Evolutionary conservation across 106 monocot species (phyloP), one percentile per base, ranked within the genome.

Genomic region (Acorus calamus): DNA sequence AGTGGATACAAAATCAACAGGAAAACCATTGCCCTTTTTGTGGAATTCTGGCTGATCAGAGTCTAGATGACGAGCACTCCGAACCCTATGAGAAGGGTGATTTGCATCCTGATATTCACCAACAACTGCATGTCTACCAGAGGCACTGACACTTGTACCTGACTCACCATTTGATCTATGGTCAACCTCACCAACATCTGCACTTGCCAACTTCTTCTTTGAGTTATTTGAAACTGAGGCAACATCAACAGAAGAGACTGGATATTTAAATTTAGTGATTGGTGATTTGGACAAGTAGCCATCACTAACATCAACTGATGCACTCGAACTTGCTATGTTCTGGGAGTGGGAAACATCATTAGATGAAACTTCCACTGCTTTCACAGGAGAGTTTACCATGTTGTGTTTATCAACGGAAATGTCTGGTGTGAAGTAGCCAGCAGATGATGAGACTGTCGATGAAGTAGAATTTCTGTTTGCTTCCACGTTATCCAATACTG

Each of bases 381-480:
- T 49, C n/a, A 11, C 68, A 62, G 57, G 47, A 67, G 64, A 53
- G 3, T 8, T 9, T 44, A 28, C 2, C 10, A 9, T 12, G 6
- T 44, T n/a, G n/a, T 57, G 57, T 41, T 65, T 60, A 44, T 11
- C 47, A 9, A 51, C 54, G 53, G 66, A 80, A 76, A 64, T 65
- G 46, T 66, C 76, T 70, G 79, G 28, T 28, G 28, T 28, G 28
- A 28, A 0, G 28, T 28, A 28, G 28, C 28, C 28, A 28, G 28
- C 28, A 28, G 28, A 28, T 28, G 28, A 28, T 28, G 28, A 76
- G 48, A 47, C 59, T 6, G 55, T 11, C 4, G 57, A 65, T 46
- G 77, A 69, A 57, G 61, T 69, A 60, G 71, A 65, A 43, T 57
- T 67, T 55, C 60, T 62, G 12, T 83, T 59, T 58, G 78, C 61